Conservation (phyloP, 73 alveolate species). For the Uronychia binucleata region DNA sequence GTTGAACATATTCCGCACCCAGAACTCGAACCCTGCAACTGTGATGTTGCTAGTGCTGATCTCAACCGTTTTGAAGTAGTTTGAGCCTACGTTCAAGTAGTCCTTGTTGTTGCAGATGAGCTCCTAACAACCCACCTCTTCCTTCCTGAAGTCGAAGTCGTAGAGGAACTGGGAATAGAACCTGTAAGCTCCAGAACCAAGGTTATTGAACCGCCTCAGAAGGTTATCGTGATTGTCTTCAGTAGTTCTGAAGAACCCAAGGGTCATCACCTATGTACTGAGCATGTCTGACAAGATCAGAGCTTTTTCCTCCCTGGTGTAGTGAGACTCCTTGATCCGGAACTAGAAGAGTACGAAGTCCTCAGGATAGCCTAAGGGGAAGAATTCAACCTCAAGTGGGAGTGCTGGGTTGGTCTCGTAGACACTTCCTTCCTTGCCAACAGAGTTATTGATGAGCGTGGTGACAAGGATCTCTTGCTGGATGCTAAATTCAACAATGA, state of each 20-base stretch:
- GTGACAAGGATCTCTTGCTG: not conserved
- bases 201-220: not conserved
- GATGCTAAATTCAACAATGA: not conserved
- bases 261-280: not conserved
- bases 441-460: not conserved
- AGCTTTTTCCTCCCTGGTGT: not conserved
- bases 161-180: not conserved
- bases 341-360: not conserved
- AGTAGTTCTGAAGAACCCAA: not conserved
- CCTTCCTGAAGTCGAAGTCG: not conserved
- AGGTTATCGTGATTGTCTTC: not conserved
- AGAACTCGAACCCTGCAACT: not conserved
- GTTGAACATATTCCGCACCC: not conserved
- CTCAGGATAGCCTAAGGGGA: not conserved
- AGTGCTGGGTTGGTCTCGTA: not conserved
- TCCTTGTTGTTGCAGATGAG: not conserved
- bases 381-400: not conserved
- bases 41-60: not conserved
- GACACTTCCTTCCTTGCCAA: not conserved
- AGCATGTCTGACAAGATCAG: not conserved
- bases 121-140: not conserved
- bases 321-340: not conserved
- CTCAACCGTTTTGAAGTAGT: not conserved
- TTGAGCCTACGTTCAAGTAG: not conserved
- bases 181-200: not conserved